Conservation (phyloP, 805 yeast genomes). For the Saturnispora ahearnii region DNA sequence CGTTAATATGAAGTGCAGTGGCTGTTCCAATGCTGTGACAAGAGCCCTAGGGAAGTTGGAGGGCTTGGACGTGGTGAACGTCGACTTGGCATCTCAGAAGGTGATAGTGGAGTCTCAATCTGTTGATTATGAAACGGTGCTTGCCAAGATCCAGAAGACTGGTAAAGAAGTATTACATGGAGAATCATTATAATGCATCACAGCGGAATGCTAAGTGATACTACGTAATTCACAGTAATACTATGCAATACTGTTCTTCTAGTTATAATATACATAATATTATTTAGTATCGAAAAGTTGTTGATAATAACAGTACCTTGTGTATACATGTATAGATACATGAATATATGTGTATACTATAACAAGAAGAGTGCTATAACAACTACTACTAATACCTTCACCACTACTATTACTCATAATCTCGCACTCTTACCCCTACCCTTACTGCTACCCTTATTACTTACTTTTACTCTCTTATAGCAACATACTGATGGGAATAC, state of each 20-base stretch:
- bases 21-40: conserved; percentile 82
- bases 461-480: not conserved
- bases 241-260: too few relatives aligned
- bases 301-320: too few relatives aligned
- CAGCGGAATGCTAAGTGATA: too few relatives aligned
- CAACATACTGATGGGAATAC: not conserved
- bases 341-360: too few relatives aligned
- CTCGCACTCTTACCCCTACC: too few relatives aligned
- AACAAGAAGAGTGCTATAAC: too few relatives aligned
- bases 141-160: conserved; percentile 75
- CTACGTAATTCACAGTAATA: too few relatives aligned
- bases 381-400: too few relatives aligned
- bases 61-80: conserved; percentile 66
- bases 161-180: conserved; percentile 79
- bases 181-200: conserved; percentile 18
- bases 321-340: too few relatives aligned
- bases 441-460: not conserved
- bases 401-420: too few relatives aligned
- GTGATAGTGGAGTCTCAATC: conserved; percentile 62
- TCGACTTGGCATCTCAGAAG: conserved; percentile 70
- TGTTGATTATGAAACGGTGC: conserved; percentile 61
- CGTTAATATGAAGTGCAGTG: conserved; percentile 78
- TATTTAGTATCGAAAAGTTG: too few relatives aligned
- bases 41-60: conserved; percentile 61
- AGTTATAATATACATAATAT: too few relatives aligned